Conservation (phyloP, 352 stramenopile genomes). For the Phytopythium kandeliae region DNA sequence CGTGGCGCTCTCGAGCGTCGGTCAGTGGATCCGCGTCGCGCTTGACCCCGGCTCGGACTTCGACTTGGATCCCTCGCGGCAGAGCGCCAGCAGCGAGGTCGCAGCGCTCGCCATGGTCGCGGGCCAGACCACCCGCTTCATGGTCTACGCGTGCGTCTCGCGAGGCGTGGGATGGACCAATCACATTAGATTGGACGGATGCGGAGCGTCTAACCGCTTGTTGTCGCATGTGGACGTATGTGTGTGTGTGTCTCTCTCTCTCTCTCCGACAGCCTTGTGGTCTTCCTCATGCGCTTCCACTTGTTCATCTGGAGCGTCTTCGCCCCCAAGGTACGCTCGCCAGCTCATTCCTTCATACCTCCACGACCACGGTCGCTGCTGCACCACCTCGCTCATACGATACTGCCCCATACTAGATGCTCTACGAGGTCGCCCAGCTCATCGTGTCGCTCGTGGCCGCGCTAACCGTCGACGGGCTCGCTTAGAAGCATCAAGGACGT, state of each 20-base stretch:
- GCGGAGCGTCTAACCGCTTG: no score
- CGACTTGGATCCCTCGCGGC: no score
- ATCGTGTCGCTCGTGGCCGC: constrained; percentile 24
- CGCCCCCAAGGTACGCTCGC: constrained; percentile 66
- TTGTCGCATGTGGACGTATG: no score
- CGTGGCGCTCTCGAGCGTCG: constrained; percentile 43
- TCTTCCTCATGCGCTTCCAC: constrained; percentile 88
- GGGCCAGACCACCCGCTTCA: constrained; percentile 57
- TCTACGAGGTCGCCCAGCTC: constrained; percentile 69
- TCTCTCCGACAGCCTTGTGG: constrained; percentile 41
- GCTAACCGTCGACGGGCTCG: constrained; percentile 3
- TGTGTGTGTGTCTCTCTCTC: constrained; percentile 5
- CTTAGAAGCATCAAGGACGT: no score
- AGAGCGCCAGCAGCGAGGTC: constrained; percentile 3
- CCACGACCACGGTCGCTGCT: no score
- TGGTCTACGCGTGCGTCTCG: constrained; percentile 58
- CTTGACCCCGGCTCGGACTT: neutral
- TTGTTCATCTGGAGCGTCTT: constrained; percentile 91
- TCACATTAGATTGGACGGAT: no score
- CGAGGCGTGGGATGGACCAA: no score
- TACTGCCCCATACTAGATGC: no score
- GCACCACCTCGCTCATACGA: no score
- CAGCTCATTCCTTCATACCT: neutral
- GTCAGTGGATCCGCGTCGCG: constrained; percentile 28
- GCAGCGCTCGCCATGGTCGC: constrained; percentile 32